Evolutionary conservation across 2,329 filamentous ascomycete genomes (phyloP), one percentile per base, ranked within the genome.

Genomic region (Graphilbum sp.): DNA sequence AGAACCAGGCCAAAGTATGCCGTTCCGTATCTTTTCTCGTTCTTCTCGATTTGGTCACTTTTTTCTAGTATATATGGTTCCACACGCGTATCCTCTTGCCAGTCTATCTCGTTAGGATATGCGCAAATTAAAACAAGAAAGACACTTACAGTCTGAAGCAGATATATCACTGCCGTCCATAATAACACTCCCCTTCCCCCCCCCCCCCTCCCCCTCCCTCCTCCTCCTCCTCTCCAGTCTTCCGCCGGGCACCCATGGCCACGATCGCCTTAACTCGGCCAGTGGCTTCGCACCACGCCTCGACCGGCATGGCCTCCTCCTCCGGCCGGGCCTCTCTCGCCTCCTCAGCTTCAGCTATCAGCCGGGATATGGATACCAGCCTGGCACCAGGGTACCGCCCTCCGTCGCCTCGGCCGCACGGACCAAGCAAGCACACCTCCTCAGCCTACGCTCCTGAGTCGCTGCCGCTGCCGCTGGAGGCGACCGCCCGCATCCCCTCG

Each of bases 381-480:
- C 55, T 56, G 41, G 34, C 47, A 36, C 43, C 53, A 29, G 6
- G 43, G n/a, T n/a, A n/a, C n/a, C n/a, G n/a, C n/a, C n/a, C 54
- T n/a, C 49, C 50, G 36, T 51, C 51, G 32, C 52, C 52, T 24
- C 36, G 47, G 3, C 50, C 52, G 21, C 39, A n/a, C n/a, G n/a
- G n/a, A 19, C 84, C 86, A 10, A 94, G 93, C 60, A 93, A 90
- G 58, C 85, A 94, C 58, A 66, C n/a, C n/a, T n/a, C 94, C 19
- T 86, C 87, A n/a, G 64, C 79, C 48, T 94, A 85, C 58, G 80
- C 85, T n/a, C 74, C 86, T 2, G 86, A 86, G 2, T 79, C 83
- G 44, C 72, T 70, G 35, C 36, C 43, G 68, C n/a, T n/a, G n/a
- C n/a, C n/a, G n/a, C n/a, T n/a, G n/a, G n/a, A n/a, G n/a, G 69